phyloP scores from a whole-genome alignment of 495 filamentous ascomycete genomes.

The Annulohypoxylon maeteangense region DNA sequence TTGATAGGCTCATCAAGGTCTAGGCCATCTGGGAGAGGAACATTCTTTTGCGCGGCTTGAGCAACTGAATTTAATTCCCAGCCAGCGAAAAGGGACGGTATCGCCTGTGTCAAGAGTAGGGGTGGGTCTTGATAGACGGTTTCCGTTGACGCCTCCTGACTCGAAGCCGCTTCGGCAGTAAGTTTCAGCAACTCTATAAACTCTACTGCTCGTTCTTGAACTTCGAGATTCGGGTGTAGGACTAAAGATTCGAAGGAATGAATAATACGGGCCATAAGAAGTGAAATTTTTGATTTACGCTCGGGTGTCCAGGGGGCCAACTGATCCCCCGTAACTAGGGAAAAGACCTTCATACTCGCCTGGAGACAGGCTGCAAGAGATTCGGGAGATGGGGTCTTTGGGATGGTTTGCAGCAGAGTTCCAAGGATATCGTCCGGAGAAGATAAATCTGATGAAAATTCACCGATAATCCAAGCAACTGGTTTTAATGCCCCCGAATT shows the following conservation, averaged over 20 bases:
- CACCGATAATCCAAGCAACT: conserved; percentile 85
- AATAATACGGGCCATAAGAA: conserved; percentile 82
- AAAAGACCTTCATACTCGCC: conserved; percentile 84
- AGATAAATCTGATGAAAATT: conserved; percentile 77
- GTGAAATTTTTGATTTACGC: conserved; percentile 73
- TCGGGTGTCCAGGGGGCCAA: conserved; percentile 67
- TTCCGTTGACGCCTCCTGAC: conserved; percentile 67
- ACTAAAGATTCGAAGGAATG: conserved; percentile 80
- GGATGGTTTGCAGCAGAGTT: conserved; percentile 75
- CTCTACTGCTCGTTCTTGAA: conserved; percentile 95
- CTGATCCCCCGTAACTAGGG: conserved; percentile 68
- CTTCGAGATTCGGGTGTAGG: conserved; percentile 85
- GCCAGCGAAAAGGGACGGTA: conserved; percentile 85
- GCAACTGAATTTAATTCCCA: conserved; percentile 93
- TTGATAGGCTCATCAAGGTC: conserved; percentile 86
- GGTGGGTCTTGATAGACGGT: conserved; percentile 72
- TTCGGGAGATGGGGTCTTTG: conserved; percentile 63
- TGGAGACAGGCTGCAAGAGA: conserved; percentile 84
- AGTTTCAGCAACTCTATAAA: conserved; percentile 89
- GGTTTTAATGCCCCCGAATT: conserved; percentile 72
- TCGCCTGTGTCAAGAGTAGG: conserved; percentile 83
- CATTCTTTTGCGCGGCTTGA: conserved; percentile 81
- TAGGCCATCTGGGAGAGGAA: conserved; percentile 78
- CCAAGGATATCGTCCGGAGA: conserved; percentile 73
- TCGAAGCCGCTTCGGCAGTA: conserved; percentile 78